These are phyloP conservation scores for Emmonsiellopsis sp. DNA, from an alignment of 2,329 filamentous ascomycete genomes.

Conservation along the genomic window DNA sequence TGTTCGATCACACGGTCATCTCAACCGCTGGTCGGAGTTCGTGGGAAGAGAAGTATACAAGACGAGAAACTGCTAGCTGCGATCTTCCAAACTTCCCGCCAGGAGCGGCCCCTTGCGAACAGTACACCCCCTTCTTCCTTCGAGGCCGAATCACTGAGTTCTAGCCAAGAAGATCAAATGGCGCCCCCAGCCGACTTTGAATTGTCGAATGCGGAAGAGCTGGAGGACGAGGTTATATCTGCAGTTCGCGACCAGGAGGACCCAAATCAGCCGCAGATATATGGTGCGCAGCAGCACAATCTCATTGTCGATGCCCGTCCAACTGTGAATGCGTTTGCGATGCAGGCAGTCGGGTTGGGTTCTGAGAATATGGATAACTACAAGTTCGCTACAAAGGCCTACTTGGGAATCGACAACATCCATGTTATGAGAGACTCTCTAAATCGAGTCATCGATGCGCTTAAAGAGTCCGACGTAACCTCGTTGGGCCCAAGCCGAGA, in stretches of 20 bases:
- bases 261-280: conserved; percentile 57
- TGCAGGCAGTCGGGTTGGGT: conserved; percentile 85
- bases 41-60: conserved; percentile 82
- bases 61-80: conserved; percentile 89
- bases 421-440: conserved; percentile 94
- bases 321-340: conserved; percentile 86
- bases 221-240: conserved; percentile 59
- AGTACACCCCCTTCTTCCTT: conserved; percentile 28
- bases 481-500: conserved; percentile 74
- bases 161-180: conserved; percentile 46
- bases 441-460: conserved; percentile 73
- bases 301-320: conserved; percentile 93
- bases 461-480: conserved; percentile 88
- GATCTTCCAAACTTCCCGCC: conserved; percentile 71
- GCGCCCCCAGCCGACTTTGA: conserved; percentile 37
- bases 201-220: conserved; percentile 52
- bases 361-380: conserved; percentile 99
- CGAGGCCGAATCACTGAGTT: conserved; percentile 33
- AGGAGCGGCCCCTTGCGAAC: conserved; percentile 32
- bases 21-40: conserved; percentile 79
- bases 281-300: conserved; percentile 87
- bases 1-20: conserved; percentile 94
- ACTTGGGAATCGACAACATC: conserved; percentile 94
- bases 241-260: conserved; percentile 48
- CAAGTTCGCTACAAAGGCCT: conserved; percentile 80